Evolutionary conservation across 106 monocot species (phyloP).

Genomic region (Hemerocallis citrina): DNA sequence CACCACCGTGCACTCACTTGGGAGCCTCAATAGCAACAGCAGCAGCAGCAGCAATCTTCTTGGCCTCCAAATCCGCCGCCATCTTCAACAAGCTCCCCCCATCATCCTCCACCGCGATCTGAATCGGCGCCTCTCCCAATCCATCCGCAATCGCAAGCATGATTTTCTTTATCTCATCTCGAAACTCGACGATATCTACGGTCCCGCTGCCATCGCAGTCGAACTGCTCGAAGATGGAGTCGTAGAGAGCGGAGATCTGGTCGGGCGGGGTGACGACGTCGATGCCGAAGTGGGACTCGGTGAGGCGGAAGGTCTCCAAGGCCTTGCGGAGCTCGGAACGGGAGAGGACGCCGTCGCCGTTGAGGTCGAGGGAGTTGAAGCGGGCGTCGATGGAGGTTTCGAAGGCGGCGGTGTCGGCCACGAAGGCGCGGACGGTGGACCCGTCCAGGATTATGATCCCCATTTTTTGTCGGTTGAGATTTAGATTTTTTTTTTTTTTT

Average conservation of each 20-base stretch:
- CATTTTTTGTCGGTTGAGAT: constrained; percentile 30
- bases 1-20: no score
- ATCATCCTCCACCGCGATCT: constrained; percentile 60
- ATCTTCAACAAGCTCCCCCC: constrained; percentile 31
- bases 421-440: constrained; percentile 52
- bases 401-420: constrained; percentile 43
- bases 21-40: no score
- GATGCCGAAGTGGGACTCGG: constrained; percentile 51
- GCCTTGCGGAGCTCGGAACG: constrained; percentile 59
- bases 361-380: constrained; percentile 50
- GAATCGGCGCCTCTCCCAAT: constrained; percentile 48
- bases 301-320: constrained; percentile 56
- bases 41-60: constrained; percentile 21
- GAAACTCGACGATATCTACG: constrained; percentile 45
- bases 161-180: constrained; percentile 45
- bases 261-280: constrained; percentile 47
- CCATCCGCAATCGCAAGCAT: constrained; percentile 64
- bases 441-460: constrained; percentile 54
- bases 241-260: constrained; percentile 62
- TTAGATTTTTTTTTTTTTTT: no score
- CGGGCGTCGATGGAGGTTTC: constrained; percentile 31
- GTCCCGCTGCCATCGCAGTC: constrained; percentile 47
- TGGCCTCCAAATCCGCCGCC: constrained; percentile 70
- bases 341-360: constrained; percentile 66
- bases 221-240: constrained; percentile 75